phyloP scores from a whole-genome alignment of 2,329 filamentous ascomycete species.

The Epicoccum nigrum region DNA sequence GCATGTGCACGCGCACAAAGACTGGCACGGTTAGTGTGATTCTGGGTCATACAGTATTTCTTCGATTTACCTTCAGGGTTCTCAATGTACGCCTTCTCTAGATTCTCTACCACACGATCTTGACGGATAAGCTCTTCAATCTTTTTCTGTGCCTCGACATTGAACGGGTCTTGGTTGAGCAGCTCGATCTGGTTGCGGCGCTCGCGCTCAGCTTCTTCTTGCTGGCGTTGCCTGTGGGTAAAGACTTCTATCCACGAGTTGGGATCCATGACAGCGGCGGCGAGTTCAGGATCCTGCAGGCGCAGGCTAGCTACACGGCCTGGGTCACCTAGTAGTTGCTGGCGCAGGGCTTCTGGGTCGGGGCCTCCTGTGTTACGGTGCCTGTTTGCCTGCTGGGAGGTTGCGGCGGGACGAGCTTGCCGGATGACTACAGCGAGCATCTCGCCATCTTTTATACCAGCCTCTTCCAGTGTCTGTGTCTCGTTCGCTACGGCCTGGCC shows the following conservation, averaged over 20 bases:
- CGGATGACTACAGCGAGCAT: constrained; percentile 86
- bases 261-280: constrained; percentile 75
- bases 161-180: constrained; percentile 93
- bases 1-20: constrained; percentile 92
- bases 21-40: constrained; percentile 59
- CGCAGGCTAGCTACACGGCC: constrained; percentile 72
- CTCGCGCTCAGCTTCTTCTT: constrained; percentile 74
- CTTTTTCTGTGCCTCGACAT: constrained; percentile 85
- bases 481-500: constrained; percentile 80
- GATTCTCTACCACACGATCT: constrained; percentile 90
- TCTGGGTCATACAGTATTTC: background rate
- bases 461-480: constrained; percentile 78
- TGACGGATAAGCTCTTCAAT: constrained; percentile 98
- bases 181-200: constrained; percentile 82
- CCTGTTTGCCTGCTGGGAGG: constrained; percentile 32
- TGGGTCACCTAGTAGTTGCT: constrained; percentile 82
- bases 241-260: constrained; percentile 77
- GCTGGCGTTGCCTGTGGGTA: constrained; percentile 69
- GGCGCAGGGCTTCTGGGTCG: constrained; percentile 79
- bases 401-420: constrained; percentile 26
- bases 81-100: constrained; percentile 96
- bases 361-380: constrained; percentile 24
- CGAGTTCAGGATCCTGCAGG: constrained; percentile 76
- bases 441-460: constrained; percentile 84
- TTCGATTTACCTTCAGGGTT: constrained; percentile 85